A percentile compares a stretch with the other conserved stretches of the same genome.
Evolutionary conservation across 345 rosid genomes (phyloP).

Genomic region (Turnera subulata): DNA sequence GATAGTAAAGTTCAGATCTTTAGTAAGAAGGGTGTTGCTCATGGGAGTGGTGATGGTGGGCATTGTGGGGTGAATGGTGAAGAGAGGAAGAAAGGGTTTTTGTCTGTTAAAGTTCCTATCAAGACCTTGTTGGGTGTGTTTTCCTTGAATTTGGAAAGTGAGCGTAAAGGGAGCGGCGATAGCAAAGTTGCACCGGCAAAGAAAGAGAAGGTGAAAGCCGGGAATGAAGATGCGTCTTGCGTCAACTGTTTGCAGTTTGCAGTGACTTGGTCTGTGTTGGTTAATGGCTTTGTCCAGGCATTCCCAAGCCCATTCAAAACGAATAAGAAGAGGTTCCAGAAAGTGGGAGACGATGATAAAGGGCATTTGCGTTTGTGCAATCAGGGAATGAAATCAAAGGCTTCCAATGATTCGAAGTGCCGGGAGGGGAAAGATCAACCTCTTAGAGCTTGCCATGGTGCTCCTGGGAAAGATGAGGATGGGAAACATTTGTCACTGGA

Average conservation of each 20-base stretch:
- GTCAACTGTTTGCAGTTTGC: slow-evolving; percentile 72
- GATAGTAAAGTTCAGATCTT: slow-evolving; percentile 26
- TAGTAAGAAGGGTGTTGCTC: slow-evolving; percentile 27
- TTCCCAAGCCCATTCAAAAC: slow-evolving; percentile 54
- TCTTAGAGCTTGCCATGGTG: slow-evolving; percentile 14
- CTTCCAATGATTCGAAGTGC: slow-evolving; percentile 20
- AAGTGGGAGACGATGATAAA: slow-evolving; percentile 34
- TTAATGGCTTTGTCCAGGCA: slow-evolving; percentile 64
- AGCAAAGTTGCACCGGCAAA: slow-evolving; percentile 25
- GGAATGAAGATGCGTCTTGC: slow-evolving; percentile 55
- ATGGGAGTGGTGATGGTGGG: slow-evolving; percentile 19
- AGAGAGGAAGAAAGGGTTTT: slow-evolving; percentile 51
- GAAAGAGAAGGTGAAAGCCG: slow-evolving; percentile 33
- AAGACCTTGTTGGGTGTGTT: slow-evolving; percentile 47
- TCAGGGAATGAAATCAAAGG: slow-evolving; percentile 26
- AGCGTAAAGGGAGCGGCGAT: slow-evolving; percentile 2
- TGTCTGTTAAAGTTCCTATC: slow-evolving; percentile 51
- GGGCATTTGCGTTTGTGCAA: slow-evolving; percentile 22
- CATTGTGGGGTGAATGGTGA: slow-evolving; percentile 28
- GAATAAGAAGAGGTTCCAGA: slow-evolving; percentile 49
- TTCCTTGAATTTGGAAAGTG: slow-evolving; percentile 38
- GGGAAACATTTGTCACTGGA: slow-evolving; percentile 43
- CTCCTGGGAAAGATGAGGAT: slow-evolving; percentile 23
- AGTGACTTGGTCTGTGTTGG: slow-evolving; percentile 63
- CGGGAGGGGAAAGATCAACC: slow-evolving; percentile 26